Evolutionary conservation across 495 filamentous ascomycete species (phyloP), one percentile per base, ranked within the genome.

Genomic region (Pseudotulostoma volvatum): DNA sequence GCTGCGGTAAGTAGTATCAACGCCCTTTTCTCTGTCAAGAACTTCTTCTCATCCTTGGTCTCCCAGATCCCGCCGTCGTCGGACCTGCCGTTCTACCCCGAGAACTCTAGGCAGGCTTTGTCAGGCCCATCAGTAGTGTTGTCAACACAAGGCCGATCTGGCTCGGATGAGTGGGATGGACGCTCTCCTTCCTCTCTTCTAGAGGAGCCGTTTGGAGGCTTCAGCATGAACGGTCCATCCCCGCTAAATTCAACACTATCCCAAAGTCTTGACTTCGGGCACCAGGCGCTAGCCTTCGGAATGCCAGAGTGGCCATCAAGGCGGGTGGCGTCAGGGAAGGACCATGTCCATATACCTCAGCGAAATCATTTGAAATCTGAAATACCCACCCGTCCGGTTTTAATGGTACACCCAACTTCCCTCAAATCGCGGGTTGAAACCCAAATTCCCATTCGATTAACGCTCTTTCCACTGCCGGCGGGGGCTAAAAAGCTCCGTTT

Each of bases 381-480:
- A 7, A 41, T 44, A 18, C 42, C 47, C 1, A 42, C 50, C 28
- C 60, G 55, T 16, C 65, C 63, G 16, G 52, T 59, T 31, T 54
- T 76, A 25, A 69, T 57, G 7, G 66, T 84, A 34, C 72, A 79
- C 43, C 74, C 76, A 1, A 77, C 76, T 2, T 73, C 77, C 7
- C 52, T 71, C 39, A 96, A 95, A 57, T 93, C 87, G 13, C 73
- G 88, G 7, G 88, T 96, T 13, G 88, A 96, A 61, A 96, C 88
- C 0, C 88, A 96, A 51, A 93, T 94, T 41, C 74, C 76, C 2
- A 78, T 94, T 43, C 74, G 71, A 45, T 62, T 95, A 44, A 80
- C 76, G 2, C 59, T 95, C 4, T 73, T 68, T 37, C 73, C 79
- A 8, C 58, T 86, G 34, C 87, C 87, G 1, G 48, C 57, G 2